Conservation (phyloP, 2,329 filamentous ascomycete genomes). For the Kalmusia sp. region DNA sequence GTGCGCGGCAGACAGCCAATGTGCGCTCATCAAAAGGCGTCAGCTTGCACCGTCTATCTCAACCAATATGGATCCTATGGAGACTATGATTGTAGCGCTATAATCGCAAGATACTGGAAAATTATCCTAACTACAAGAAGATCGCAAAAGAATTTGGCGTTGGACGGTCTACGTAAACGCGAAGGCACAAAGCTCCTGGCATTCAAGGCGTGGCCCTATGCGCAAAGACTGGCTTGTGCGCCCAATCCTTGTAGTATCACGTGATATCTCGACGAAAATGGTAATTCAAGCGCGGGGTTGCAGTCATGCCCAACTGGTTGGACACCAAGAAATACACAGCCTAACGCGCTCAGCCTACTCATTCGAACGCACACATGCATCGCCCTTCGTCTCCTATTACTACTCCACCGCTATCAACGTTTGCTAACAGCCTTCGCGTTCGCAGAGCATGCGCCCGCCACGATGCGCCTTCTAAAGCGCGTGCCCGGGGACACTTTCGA, state of each 20-base stretch:
- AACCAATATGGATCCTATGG: too few species aligned
- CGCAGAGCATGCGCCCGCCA: constrained; percentile 4
- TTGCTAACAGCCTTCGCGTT: background rate
- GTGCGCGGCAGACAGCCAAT: too few species aligned
- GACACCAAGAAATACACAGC: constrained; percentile 1
- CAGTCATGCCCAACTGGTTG: background rate
- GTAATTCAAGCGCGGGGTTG: background rate
- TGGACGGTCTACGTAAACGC: too few species aligned
- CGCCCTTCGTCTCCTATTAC: background rate
- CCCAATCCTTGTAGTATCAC: constrained; percentile 1
- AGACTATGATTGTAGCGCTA: too few species aligned
- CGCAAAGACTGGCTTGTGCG: too few species aligned
- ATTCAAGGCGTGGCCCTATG: too few species aligned
- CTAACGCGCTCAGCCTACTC: constrained; percentile 2
- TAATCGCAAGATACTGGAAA: too few species aligned
- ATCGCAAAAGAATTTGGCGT: too few species aligned
- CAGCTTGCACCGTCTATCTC: too few species aligned
- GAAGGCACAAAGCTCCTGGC: too few species aligned
- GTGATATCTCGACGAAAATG: background rate
- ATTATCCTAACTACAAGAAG: too few species aligned
- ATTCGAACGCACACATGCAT: constrained; percentile 2
- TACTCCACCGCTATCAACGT: background rate
- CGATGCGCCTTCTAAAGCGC: constrained; percentile 3
- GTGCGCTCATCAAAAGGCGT: too few species aligned
- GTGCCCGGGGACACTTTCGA: background rate